Evolutionary conservation across 2,329 filamentous ascomycete species (phyloP), one percentile per base, ranked within the genome.

Genomic region (Microcyclosporella mali): DNA sequence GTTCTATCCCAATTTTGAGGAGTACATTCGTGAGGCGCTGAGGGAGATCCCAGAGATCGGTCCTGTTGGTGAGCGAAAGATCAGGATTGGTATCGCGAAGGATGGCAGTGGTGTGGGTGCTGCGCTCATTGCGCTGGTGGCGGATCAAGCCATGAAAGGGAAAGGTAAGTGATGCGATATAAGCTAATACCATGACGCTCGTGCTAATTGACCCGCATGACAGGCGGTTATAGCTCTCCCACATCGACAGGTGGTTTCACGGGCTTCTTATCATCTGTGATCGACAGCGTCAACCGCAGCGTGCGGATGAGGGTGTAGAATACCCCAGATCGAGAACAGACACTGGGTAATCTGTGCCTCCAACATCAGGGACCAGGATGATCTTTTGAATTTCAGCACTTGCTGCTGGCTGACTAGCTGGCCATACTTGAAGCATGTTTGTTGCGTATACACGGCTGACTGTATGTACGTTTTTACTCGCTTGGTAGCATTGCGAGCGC

Each of bases 21-120:
- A 85, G 43, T 85, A 92, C 71, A 84, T 97, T 50, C 79, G 89
- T 49, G 85, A 94, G 61, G 86, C 86, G 6, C 73, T 97, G 46
- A 71, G 81, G 37, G 80, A 79, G 43, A 80, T 95, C 40, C 77
- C 87, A 12, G 80, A 84, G 48, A 85, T 97, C 56, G 90, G 90
- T 3, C 69, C 73, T 34, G 71, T 77, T 44, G 88, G 89, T 9
- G 88, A 94, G 52, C 84, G 85, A 69, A 85, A 82, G 67, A 85
- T 98, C 52, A 78, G 88, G 44, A 95, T 98, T 59, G 92, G 90
- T 16, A 92, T 97, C 59, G 92, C 92, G 49, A 95, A 95, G 74
- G 92, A 98, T 63, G 92, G 92, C 36, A 92, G 85, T 51, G 92
- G 88, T 50, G 86, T 95, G n/a, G 92, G 92, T 40, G 92, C 92